Evolutionary conservation across 2,329 filamentous ascomycete species (phyloP).

Genomic region (Alternaria atra): DNA sequence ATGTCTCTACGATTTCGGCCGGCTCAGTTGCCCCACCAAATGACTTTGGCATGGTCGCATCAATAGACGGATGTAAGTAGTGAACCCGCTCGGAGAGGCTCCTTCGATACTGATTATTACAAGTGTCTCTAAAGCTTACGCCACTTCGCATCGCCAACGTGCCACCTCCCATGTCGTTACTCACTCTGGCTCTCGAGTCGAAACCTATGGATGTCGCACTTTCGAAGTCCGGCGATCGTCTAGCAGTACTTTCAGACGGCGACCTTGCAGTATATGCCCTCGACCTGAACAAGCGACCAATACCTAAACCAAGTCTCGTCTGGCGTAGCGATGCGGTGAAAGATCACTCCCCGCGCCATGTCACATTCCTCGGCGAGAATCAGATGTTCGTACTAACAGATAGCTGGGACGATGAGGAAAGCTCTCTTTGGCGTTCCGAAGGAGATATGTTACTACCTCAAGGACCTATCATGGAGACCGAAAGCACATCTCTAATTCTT

Average conservation of each 20-base stretch:
- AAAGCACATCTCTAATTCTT: constrained; percentile 32
- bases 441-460: constrained; percentile 27
- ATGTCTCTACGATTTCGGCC: constrained; percentile 71
- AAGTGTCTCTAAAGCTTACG: constrained; percentile 77
- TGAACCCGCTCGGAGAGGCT: background rate
- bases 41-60: constrained; percentile 81
- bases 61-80: constrained; percentile 78
- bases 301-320: constrained; percentile 56
- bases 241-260: constrained; percentile 76
- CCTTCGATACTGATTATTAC: constrained; percentile 25
- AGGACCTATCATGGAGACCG: constrained; percentile 37
- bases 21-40: constrained; percentile 75
- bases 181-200: constrained; percentile 70
- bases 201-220: constrained; percentile 80
- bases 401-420: constrained; percentile 42
- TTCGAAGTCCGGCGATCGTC: constrained; percentile 52
- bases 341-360: constrained; percentile 53
- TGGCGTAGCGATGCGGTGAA: constrained; percentile 43
- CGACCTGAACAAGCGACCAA: constrained; percentile 66
- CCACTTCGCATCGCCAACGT: constrained; percentile 84
- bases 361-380: constrained; percentile 56
- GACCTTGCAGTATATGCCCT: constrained; percentile 76
- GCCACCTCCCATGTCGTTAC: constrained; percentile 90
- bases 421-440: constrained; percentile 39
- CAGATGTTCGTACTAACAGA: constrained; percentile 49